Conservation (phyloP, 805 yeast species). For the Yarrowia keelungensis region DNA sequence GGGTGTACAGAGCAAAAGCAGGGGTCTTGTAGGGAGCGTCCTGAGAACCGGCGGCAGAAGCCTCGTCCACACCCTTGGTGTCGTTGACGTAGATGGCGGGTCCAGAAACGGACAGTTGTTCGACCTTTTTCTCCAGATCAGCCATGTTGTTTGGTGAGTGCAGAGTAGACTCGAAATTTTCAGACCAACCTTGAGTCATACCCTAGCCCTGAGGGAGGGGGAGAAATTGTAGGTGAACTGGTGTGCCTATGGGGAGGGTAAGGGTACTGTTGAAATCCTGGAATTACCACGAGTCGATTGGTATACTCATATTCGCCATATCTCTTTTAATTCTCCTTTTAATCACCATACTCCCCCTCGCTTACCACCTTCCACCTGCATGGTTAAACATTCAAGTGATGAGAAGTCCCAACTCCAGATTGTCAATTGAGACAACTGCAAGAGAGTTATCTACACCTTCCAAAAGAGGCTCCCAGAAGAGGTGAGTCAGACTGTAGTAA, state of each 20-base stretch:
- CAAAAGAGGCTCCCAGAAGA: neutral
- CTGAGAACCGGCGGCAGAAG: conserved; percentile 66
- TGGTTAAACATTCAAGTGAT: neutral
- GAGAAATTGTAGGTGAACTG: too few species aligned
- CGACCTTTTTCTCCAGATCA: conserved; percentile 41
- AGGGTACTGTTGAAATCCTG: neutral
- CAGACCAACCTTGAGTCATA: conserved; percentile 17
- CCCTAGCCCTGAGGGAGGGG: neutral
- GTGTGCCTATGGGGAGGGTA: too few species aligned
- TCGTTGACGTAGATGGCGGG: conserved; percentile 71
- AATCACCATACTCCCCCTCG: neutral
- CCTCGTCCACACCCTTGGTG: conserved; percentile 68
- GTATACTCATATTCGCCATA: neutral
- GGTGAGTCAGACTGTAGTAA: neutral
- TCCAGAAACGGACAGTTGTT: conserved; percentile 41
- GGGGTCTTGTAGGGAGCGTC: conserved; percentile 77
- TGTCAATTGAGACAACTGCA: neutral
- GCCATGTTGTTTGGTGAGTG: conserved; percentile 41
- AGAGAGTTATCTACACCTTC: neutral
- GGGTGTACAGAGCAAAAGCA: conserved; percentile 73
- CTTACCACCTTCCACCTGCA: neutral
- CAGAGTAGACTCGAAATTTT: conserved; percentile 6
- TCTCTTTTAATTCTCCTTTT: neutral
- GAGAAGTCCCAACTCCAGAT: conserved; percentile 15
- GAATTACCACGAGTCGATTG: neutral